These are phyloP conservation scores for Corchorus capsularis DNA, from an alignment of 345 rosid species.

Conservation along the genomic window DNA sequence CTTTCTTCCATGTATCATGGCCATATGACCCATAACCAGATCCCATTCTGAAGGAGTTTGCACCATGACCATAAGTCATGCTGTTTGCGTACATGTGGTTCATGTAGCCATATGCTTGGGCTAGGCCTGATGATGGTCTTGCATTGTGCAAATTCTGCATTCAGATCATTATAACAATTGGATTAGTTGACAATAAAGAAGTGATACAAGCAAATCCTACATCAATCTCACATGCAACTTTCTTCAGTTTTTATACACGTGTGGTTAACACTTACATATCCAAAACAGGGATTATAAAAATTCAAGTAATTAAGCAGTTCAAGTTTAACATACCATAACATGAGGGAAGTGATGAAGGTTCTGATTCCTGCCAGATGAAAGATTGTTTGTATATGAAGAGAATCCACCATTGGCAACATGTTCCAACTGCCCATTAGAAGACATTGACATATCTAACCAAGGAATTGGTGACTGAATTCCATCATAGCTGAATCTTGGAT, in stretches of 20 bases:
- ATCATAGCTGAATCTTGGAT: slow-evolving; percentile 51
- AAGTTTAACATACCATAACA: slow-evolving; percentile 39
- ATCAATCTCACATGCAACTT: neutral
- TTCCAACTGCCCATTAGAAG: slow-evolving; percentile 29
- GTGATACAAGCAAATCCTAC: neutral
- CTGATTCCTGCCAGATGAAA: slow-evolving; percentile 50
- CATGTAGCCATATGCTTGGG: slow-evolving; percentile 48
- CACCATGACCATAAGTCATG: slow-evolving; percentile 58
- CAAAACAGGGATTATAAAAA: neutral
- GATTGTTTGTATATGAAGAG: slow-evolving; percentile 30
- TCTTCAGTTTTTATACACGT: neutral
- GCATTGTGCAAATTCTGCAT: slow-evolving; percentile 43
- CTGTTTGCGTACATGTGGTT: slow-evolving; percentile 53
- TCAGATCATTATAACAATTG: slow-evolving; percentile 9
- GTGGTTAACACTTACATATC: neutral
- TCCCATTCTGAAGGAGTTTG: slow-evolving; percentile 44
- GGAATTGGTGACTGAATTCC: slow-evolving; percentile 38
- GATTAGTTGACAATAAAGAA: neutral
- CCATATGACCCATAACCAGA: slow-evolving; percentile 55
- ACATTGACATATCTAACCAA: slow-evolving; percentile 40
- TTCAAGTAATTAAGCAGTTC: neutral
- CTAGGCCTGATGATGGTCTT: slow-evolving; percentile 43
- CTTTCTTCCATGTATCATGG: slow-evolving; percentile 62
- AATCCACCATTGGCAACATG: slow-evolving; percentile 33
- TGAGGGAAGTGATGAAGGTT: slow-evolving; percentile 40